A percentile compares a stretch with the other conserved stretches of the same genome.
Conservation (phyloP, 805 yeast genomes). For the Ogataea methanolica region DNA sequence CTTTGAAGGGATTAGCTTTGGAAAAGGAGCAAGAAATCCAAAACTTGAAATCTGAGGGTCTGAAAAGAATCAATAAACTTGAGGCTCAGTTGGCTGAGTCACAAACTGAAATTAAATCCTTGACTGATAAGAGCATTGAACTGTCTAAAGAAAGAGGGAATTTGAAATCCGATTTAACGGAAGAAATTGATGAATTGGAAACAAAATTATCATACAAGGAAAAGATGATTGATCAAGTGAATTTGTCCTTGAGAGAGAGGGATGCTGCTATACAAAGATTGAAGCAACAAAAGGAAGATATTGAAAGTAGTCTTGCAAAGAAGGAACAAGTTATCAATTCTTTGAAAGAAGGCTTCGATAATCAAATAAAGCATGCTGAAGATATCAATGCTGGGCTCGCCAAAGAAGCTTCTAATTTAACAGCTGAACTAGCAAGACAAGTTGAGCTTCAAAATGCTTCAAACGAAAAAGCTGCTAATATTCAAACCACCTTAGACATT, state of each 20-base stretch:
- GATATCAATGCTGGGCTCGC: background rate
- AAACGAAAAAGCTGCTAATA: slow-evolving; percentile 2
- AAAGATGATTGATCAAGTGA: background rate
- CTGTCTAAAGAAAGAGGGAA: background rate
- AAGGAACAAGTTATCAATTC: background rate
- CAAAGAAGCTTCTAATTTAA: background rate
- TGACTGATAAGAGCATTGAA: too few species aligned
- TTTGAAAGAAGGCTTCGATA: slow-evolving; percentile 1
- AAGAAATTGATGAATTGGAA: background rate
- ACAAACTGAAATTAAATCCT: background rate
- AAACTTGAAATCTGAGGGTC: background rate
- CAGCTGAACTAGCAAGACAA: background rate
- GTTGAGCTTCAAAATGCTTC: background rate
- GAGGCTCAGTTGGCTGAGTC: background rate
- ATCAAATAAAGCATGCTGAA: background rate
- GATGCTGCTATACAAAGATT: background rate
- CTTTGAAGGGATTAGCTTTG: slow-evolving; percentile 1
- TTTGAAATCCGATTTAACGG: background rate
- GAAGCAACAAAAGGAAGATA: background rate
- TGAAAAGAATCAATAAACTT: background rate
- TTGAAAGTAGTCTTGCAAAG: background rate
- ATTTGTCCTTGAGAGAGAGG: background rate
- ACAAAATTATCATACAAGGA: background rate
- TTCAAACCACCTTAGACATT: background rate
- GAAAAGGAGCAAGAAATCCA: background rate